Evolutionary conservation across 2,329 filamentous ascomycete genomes (phyloP).

Genomic region (Albophoma yamanashiensis): DNA sequence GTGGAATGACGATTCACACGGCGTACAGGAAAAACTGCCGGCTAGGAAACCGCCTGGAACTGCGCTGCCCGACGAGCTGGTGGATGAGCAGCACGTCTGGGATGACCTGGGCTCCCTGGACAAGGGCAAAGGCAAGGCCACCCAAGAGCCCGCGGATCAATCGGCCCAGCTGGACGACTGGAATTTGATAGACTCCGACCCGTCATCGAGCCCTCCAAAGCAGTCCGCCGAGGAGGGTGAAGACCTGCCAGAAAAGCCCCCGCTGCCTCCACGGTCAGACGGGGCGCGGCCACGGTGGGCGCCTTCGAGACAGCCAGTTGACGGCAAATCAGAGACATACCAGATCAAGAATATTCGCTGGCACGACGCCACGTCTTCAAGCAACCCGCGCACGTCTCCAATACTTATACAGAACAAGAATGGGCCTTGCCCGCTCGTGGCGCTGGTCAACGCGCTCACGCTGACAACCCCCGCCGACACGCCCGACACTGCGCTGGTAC

Average conservation of each 20-base stretch:
- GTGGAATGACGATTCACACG: constrained; percentile 26
- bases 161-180: constrained; percentile 29
- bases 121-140: constrained; percentile 31
- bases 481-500: constrained; percentile 60
- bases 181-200: constrained; percentile 38
- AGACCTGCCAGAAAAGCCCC: constrained; percentile 16
- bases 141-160: constrained; percentile 8
- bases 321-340: constrained; percentile 64
- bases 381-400: constrained; percentile 66
- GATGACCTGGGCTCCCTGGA: constrained; percentile 30
- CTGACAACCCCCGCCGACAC: constrained; percentile 62
- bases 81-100: constrained; percentile 37
- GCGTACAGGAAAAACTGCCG: constrained; percentile 14
- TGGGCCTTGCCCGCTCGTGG: constrained; percentile 85
- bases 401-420: constrained; percentile 90
- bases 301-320: constrained; percentile 29
- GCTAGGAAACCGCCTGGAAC: constrained; percentile 11
- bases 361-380: constrained; percentile 52
- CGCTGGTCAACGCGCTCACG: constrained; percentile 84
- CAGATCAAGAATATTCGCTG: constrained; percentile 87
- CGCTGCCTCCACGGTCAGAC: constrained; percentile 25
- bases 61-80: constrained; percentile 20
- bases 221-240: constrained; percentile 3
- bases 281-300: constrained; percentile 20
- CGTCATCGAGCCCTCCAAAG: constrained; percentile 10